Base-by-base conservation (phyloP, 1,284 basidiomycete species). In the Pisolithus thermaeus region DNA sequence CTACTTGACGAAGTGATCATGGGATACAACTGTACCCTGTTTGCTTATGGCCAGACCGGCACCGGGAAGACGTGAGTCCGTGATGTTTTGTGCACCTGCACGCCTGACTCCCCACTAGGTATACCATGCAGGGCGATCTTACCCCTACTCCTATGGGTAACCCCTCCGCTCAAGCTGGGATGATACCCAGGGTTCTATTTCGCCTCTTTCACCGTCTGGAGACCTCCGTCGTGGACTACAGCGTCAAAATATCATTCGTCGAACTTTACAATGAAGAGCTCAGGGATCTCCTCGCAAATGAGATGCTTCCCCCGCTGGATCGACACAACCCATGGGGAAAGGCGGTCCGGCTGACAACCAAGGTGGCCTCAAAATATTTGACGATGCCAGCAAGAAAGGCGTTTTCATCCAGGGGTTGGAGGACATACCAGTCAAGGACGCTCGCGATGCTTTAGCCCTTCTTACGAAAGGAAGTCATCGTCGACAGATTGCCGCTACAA, bases 181-280 rank as follows among this genome's bases (percentile, higher is more conserved):
- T 99, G 81, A 94, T 99, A 56, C 97, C 97, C n/a, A 87, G 97
- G 35, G 92, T 87, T 1, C 79, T 99, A 6, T 94, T 97, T 66
- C 86, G 90, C 25, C 81, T 99, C 3, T 99, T 99, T 65, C 84
- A 92, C 54, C 81, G 90, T 47, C 83, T 99, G 7, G 92, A 97
- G 61, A 75, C 78, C 7, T 80, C 81, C 0, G 75, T 78, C 11
- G 70, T 82, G 27, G 97, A 99, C 63, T 99, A 87, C 66, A 89
- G 90, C 58, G 94, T 99, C 65, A 94, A 92, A 63, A 84, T 97
- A 51, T 96, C 92, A 0, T 98, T 88, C 66, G 80, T 99, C 51
- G 97, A 99, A 66, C 79, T 99, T n/a, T 99, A 99, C 73, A 99
- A 99, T 65, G 97, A 99, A 71, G 96, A 99, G 67, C 80, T 99